These are phyloP conservation scores for Fusarium phyllophilum DNA, from an alignment of 2,329 filamentous ascomycete species.

Conservation along the genomic window DNA sequence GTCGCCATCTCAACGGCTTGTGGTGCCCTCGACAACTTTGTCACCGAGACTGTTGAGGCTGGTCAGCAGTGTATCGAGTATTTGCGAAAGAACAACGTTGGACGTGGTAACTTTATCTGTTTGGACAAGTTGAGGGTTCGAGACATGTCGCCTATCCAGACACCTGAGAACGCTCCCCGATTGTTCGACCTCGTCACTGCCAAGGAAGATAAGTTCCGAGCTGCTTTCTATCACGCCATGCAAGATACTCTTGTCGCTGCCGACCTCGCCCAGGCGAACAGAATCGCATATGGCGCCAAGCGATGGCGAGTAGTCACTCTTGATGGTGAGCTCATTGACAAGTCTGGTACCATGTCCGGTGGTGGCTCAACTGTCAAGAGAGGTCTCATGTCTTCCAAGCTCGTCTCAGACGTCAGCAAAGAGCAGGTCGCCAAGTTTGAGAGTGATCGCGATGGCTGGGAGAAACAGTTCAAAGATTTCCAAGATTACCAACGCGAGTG, in stretches of 20 bases:
- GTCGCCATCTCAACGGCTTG: slow-evolving; percentile 98
- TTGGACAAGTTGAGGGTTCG: slow-evolving; percentile 85
- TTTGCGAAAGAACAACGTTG: slow-evolving; percentile 95
- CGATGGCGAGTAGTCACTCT: slow-evolving; percentile 97
- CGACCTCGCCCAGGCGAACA: slow-evolving; percentile 94
- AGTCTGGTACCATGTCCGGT: slow-evolving; percentile 98
- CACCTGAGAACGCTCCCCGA: slow-evolving; percentile 90
- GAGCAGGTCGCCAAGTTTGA: slow-evolving; percentile 92
- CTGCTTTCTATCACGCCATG: slow-evolving; percentile 94
- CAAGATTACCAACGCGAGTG: slow-evolving; percentile 86
- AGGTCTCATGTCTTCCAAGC: slow-evolving; percentile 96
- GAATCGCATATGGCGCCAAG: slow-evolving; percentile 93
- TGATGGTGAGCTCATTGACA: slow-evolving; percentile 94
- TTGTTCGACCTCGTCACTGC: slow-evolving; percentile 92
- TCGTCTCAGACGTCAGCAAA: slow-evolving; percentile 85
- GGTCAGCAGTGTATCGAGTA: slow-evolving; percentile 99
- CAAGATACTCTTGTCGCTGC: slow-evolving; percentile 94
- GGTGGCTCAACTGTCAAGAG: slow-evolving; percentile 91
- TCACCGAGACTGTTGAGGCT: slow-evolving; percentile 94
- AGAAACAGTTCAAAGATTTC: slow-evolving; percentile 82
- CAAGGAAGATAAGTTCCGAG: slow-evolving; percentile 85
- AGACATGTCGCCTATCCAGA: slow-evolving; percentile 82
- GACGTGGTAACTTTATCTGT: slow-evolving; percentile 96
- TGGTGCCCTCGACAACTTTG: slow-evolving; percentile 90
- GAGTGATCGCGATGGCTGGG: slow-evolving; percentile 83